Conservation (phyloP, 148 eudicot genomes). For the Rhododendron ferrugineum region DNA sequence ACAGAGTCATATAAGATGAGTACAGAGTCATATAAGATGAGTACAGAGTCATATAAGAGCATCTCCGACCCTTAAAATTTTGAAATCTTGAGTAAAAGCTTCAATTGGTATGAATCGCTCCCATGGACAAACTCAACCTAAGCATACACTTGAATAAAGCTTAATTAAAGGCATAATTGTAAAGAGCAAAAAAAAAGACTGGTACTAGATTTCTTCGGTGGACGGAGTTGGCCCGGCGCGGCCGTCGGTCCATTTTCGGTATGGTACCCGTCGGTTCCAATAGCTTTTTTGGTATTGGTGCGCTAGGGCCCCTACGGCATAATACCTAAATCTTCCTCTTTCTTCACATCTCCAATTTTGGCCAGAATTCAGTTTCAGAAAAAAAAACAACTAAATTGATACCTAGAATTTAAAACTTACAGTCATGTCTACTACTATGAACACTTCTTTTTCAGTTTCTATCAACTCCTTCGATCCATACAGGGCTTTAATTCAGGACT, state of each 20-base stretch:
- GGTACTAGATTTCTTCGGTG: too few relatives aligned
- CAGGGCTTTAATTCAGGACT: not conserved
- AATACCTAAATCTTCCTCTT: not conserved
- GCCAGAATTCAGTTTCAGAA: not conserved
- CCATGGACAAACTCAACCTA: not conserved
- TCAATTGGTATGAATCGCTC: not conserved
- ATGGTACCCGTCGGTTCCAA: too few relatives aligned
- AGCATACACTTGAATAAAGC: not conserved
- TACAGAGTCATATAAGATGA: too few relatives aligned
- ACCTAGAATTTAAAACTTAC: not conserved
- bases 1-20: not conserved
- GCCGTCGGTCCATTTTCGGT: too few relatives aligned
- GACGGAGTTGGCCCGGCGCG: too few relatives aligned
- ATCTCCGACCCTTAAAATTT: not conserved
- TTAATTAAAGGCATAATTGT: not conserved
- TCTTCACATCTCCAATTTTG: not conserved
- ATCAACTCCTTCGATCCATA: not conserved
- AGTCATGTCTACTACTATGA: not conserved
- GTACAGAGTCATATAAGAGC: not conserved
- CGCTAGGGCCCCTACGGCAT: not conserved
- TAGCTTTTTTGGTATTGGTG: too few relatives aligned
- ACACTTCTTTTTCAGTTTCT: not conserved
- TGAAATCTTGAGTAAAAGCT: not conserved
- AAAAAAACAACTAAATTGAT: not conserved
- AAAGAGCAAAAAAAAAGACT: too few relatives aligned